Conservation (phyloP, 2,329 filamentous ascomycete species). For the Xylaria sp. region DNA sequence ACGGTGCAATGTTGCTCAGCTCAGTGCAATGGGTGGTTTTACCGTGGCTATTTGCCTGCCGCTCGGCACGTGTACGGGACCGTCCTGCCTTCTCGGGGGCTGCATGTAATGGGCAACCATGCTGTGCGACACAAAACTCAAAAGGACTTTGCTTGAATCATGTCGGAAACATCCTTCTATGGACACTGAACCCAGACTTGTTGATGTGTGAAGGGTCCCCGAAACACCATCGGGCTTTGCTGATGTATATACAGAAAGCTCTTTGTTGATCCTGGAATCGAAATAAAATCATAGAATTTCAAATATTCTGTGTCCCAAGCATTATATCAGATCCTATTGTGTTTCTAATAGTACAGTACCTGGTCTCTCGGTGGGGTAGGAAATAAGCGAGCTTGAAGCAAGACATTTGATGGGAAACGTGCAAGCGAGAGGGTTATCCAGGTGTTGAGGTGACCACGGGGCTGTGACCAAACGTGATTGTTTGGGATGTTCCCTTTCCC, state of each 20-base stretch:
- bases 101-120: constrained; percentile 18
- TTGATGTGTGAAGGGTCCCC: neutral
- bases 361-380: neutral
- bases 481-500: constrained; percentile 1
- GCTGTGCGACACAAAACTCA: constrained; percentile 15
- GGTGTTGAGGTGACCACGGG: neutral
- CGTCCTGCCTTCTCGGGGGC: constrained; percentile 2
- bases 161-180: neutral
- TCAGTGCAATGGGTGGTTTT: constrained; percentile 11
- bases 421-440: constrained; percentile 1
- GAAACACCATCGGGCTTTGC: neutral
- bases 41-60: neutral
- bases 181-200: neutral
- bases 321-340: neutral
- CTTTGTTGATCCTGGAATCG: neutral
- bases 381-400: neutral
- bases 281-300: neutral
- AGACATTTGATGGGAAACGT: neutral
- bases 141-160: neutral
- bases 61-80: constrained; percentile 21
- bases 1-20: constrained; percentile 25
- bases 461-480: constrained; percentile 8
- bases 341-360: neutral
- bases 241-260: neutral
- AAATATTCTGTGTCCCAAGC: neutral